Conservation (phyloP, 768 basidiomycete species). For the Daedaleopsis nitida region DNA sequence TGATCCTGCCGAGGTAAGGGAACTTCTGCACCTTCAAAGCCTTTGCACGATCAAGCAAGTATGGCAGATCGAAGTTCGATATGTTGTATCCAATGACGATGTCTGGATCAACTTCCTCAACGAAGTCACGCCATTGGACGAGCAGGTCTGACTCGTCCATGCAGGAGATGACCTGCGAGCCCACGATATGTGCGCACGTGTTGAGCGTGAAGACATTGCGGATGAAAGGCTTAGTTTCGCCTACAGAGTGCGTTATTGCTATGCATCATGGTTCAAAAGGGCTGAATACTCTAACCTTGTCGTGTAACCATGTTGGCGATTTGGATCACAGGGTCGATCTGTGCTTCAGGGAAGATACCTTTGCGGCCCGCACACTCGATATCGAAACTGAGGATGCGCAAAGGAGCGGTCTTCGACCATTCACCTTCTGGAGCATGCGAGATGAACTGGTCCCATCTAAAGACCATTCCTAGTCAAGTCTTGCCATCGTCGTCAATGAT, state of each 20-base stretch:
- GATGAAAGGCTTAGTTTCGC: constrained; percentile 91
- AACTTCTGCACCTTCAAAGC: constrained; percentile 58
- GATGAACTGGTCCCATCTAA: constrained; percentile 70
- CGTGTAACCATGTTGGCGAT: constrained; percentile 99
- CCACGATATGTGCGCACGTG: constrained; percentile 92
- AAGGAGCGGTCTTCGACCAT: constrained; percentile 91
- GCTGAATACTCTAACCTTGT: constrained; percentile 64
- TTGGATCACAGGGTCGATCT: constrained; percentile 93
- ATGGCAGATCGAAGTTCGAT: constrained; percentile 93
- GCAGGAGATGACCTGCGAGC: constrained; percentile 92
- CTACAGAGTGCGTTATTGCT: constrained; percentile 40
- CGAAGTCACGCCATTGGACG: constrained; percentile 84
- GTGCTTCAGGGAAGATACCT: constrained; percentile 94
- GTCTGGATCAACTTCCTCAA: constrained; percentile 90
- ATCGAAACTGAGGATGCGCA: constrained; percentile 96
- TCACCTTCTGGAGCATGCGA: constrained; percentile 91
- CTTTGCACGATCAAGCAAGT: constrained; percentile 90
- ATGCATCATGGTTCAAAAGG: not conserved
- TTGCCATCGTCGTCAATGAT: not conserved
- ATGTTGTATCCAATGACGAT: constrained; percentile 97
- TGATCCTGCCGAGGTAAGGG: constrained; percentile 48
- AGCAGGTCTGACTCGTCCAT: constrained; percentile 76
- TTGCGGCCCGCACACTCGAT: constrained; percentile 99
- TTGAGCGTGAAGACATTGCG: constrained; percentile 97
- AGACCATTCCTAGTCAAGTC: not conserved